A percentile compares a stretch with the other conserved stretches of the same genome.
Evolutionary conservation across 306 rosid species (phyloP).

Genomic region (Dalbergia oliveri): DNA sequence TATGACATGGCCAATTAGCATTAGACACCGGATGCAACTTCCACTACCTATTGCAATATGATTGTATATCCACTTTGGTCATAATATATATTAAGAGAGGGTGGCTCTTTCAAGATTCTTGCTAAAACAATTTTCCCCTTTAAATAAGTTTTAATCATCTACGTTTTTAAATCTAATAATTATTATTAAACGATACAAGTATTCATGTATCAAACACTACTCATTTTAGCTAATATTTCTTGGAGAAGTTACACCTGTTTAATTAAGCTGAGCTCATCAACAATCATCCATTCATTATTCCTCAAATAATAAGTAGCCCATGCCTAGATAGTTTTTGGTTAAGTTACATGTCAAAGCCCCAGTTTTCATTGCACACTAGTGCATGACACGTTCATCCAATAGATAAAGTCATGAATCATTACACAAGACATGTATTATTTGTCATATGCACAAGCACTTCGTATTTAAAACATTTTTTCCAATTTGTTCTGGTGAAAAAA

Average conservation of each 20-base stretch:
- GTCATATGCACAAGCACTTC: slow-evolving; percentile 5
- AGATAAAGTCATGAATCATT: slow-evolving; percentile 14
- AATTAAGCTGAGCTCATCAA: slow-evolving; percentile 34
- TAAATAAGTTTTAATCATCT: neutral
- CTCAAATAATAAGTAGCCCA: slow-evolving; percentile 20
- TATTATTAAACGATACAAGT: neutral
- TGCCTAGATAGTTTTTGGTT: slow-evolving; percentile 22
- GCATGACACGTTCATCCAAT: slow-evolving; percentile 24
- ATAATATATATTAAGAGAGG: neutral
- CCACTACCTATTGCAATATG: slow-evolving; percentile 55
- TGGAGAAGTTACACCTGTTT: slow-evolving; percentile 27
- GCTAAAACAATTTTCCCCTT: too few relatives aligned
- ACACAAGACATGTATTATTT: neutral
- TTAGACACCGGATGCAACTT: slow-evolving; percentile 40
- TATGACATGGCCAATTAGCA: slow-evolving; percentile 36
- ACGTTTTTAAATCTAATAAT: neutral
- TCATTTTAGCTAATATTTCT: neutral
- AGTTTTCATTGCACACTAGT: slow-evolving; percentile 2
- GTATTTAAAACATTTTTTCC: neutral
- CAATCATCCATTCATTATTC: slow-evolving; percentile 8
- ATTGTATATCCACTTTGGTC: slow-evolving; percentile 49
- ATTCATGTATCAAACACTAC: neutral
- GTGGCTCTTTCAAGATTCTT: slow-evolving; percentile 8
- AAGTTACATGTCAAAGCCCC: slow-evolving; percentile 22
- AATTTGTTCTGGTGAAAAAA: neutral